Conservation (phyloP, 2,329 filamentous ascomycete species). For the Rhynchosporium graminicola region DNA sequence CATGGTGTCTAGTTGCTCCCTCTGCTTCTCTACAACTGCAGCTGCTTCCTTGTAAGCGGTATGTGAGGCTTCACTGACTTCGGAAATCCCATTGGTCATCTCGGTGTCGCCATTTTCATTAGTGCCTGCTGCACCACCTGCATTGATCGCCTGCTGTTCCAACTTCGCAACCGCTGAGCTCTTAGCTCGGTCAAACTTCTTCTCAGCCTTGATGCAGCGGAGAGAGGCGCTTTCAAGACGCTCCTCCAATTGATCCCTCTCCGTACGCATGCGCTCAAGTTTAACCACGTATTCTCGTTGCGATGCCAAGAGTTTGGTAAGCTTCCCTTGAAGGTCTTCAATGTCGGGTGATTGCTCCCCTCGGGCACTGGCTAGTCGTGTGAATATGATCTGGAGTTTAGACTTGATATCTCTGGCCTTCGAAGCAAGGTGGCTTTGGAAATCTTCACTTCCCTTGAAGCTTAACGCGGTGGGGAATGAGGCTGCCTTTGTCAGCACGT, state of each 20-base stretch:
- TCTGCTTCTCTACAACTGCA: constrained; percentile 77
- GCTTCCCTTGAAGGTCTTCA: constrained; percentile 69
- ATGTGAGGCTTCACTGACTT: constrained; percentile 67
- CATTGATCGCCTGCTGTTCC: constrained; percentile 80
- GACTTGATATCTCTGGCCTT: constrained; percentile 76
- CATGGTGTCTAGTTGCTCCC: constrained; percentile 80
- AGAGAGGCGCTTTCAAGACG: constrained; percentile 86
- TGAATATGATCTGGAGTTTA: constrained; percentile 70
- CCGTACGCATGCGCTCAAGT: constrained; percentile 70
- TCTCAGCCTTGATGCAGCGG: constrained; percentile 92
- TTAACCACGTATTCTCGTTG: constrained; percentile 82
- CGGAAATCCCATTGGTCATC: constrained; percentile 53
- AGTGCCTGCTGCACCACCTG: constrained; percentile 44
- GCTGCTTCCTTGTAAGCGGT: constrained; percentile 75
- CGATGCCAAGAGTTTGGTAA: constrained; percentile 72
- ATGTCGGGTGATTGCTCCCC: constrained; percentile 66
- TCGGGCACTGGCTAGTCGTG: constrained; percentile 52
- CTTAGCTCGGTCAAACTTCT: constrained; percentile 86
- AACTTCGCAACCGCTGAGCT: constrained; percentile 89
- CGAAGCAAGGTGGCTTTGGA: constrained; percentile 77
- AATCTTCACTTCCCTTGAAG: constrained; percentile 68
- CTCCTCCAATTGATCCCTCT: constrained; percentile 83
- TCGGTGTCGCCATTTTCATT: constrained; percentile 45
- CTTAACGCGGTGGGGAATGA: constrained; percentile 59
- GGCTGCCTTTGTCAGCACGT: constrained; percentile 45